These are phyloP conservation scores for Scheffersomyces lignicola DNA, from an alignment of 1,139 yeast species.

Conservation along the genomic window DNA sequence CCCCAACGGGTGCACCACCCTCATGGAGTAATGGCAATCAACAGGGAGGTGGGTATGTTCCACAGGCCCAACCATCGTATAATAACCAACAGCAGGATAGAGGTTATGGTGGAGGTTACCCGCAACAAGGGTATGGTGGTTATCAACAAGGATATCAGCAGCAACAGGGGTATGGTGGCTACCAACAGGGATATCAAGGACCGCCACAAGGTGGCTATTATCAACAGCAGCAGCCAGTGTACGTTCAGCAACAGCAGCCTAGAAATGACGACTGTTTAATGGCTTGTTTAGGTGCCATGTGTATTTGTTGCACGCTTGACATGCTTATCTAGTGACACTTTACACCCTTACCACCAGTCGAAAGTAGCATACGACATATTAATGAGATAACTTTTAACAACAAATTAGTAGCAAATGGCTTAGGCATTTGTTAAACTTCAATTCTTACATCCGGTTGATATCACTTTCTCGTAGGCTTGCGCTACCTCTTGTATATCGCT, in stretches of 20 bases:
- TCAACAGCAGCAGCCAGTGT: slow-evolving; percentile 66
- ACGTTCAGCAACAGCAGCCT: slow-evolving; percentile 44
- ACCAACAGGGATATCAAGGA: slow-evolving; percentile 22
- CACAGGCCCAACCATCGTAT: slow-evolving; percentile 41
- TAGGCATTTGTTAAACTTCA: too few species aligned
- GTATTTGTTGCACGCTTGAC: slow-evolving; percentile 74
- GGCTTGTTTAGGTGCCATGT: slow-evolving; percentile 71
- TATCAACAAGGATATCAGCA: slow-evolving; percentile 28
- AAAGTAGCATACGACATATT: too few species aligned
- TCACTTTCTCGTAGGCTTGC: too few species aligned
- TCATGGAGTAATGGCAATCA: slow-evolving; percentile 30
- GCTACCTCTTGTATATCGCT: too few species aligned
- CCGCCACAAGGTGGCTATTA: slow-evolving; percentile 29
- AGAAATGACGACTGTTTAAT: slow-evolving; percentile 54
- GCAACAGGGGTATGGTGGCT: slow-evolving; percentile 23
- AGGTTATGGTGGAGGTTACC: slow-evolving; percentile 25
- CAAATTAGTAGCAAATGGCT: too few species aligned
- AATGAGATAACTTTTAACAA: too few species aligned
- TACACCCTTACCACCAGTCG: slow-evolving; percentile 1
- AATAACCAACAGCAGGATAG: slow-evolving; percentile 29
- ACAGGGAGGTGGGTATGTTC: slow-evolving; percentile 17
- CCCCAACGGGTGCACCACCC: slow-evolving; percentile 53
- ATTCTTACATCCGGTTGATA: too few species aligned
- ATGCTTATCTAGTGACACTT: slow-evolving; percentile 61
- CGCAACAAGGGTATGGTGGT: slow-evolving; percentile 28